Evolutionary conservation across 2,329 filamentous ascomycete genomes (phyloP).

Genomic region (Bimuria novae-zelandiae): DNA sequence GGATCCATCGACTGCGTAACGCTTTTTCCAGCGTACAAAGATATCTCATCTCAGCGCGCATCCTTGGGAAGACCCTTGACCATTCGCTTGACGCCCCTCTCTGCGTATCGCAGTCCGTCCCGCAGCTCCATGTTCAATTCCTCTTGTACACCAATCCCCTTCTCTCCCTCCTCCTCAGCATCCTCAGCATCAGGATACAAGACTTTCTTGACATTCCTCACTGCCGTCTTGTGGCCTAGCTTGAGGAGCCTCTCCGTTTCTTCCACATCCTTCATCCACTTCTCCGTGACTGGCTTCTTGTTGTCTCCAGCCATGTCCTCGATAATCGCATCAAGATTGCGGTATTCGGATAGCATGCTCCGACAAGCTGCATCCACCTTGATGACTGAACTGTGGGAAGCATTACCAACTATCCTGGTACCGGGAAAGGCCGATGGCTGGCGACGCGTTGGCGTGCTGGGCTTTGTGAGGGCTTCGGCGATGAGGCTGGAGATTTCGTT

Average conservation of each 20-base stretch:
- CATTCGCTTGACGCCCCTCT: conserved; percentile 42
- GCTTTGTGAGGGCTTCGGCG: conserved; percentile 21
- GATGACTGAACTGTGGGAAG: conserved; percentile 16
- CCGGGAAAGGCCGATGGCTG: conserved; percentile 13
- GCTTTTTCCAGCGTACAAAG: neutral
- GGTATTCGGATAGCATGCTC: conserved; percentile 29
- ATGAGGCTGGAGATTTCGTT: conserved; percentile 28
- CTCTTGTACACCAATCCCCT: conserved; percentile 4
- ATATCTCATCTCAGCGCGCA: neutral
- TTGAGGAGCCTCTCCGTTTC: conserved; percentile 27
- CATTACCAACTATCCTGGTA: conserved; percentile 22
- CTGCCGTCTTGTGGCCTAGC: conserved; percentile 34
- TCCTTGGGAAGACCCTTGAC: conserved; percentile 32
- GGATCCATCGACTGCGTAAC: too few relatives aligned
- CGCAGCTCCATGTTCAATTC: conserved; percentile 28
- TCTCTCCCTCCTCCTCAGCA: conserved; percentile 10
- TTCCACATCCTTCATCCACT: conserved; percentile 32
- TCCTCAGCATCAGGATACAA: conserved; percentile 22
- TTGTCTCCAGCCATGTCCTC: conserved; percentile 20
- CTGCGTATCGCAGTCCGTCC: conserved; percentile 30
- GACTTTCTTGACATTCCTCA: conserved; percentile 35
- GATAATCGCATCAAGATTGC: conserved; percentile 28
- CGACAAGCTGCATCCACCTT: conserved; percentile 23
- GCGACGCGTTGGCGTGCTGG: conserved; percentile 11
- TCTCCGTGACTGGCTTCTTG: conserved; percentile 17